Percentiles rank a stretch among this genome's conserved stretches.
Conservation (phyloP, 73 alveolate species). For the Breviolum minutum region DNA sequence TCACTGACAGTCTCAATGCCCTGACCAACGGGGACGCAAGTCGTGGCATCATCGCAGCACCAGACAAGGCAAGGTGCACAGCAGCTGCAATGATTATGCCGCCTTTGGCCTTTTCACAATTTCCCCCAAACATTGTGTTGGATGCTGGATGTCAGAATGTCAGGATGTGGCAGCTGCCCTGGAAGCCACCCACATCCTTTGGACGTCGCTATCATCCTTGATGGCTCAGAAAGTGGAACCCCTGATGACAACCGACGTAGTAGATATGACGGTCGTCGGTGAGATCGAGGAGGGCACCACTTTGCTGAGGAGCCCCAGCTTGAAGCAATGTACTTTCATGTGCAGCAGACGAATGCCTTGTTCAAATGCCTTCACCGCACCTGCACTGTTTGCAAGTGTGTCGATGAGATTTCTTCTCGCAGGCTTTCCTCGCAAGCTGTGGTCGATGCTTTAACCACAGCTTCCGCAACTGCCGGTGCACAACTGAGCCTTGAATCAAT, state of each 20-base stretch:
- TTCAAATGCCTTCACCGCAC: too few relatives aligned
- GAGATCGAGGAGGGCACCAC: not conserved
- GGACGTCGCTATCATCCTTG: not conserved
- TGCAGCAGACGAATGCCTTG: too few relatives aligned
- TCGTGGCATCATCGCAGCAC: constrained; percentile 10
- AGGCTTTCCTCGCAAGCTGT: constrained; percentile 1
- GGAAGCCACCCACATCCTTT: not conserved
- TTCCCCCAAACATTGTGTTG: too few relatives aligned
- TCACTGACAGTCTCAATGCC: not conserved
- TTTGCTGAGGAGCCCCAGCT: not conserved
- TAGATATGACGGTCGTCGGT: not conserved
- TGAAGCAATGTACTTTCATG: too few relatives aligned
- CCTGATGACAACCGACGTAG: not conserved
- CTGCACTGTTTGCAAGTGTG: too few relatives aligned
- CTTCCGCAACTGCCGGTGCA: constrained; percentile 16
- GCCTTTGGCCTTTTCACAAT: not conserved
- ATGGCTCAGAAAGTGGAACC: not conserved
- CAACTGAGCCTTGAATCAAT: not conserved
- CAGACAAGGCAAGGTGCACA: not conserved
- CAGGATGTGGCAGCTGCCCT: not conserved
- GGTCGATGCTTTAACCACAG: not conserved
- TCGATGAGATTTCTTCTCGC: not conserved
- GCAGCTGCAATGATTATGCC: not conserved
- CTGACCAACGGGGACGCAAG: constrained; percentile 7
- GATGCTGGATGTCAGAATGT: not conserved